Base-by-base conservation (phyloP, 78 protist species). In the Dictyostelium intermedium region DNA sequence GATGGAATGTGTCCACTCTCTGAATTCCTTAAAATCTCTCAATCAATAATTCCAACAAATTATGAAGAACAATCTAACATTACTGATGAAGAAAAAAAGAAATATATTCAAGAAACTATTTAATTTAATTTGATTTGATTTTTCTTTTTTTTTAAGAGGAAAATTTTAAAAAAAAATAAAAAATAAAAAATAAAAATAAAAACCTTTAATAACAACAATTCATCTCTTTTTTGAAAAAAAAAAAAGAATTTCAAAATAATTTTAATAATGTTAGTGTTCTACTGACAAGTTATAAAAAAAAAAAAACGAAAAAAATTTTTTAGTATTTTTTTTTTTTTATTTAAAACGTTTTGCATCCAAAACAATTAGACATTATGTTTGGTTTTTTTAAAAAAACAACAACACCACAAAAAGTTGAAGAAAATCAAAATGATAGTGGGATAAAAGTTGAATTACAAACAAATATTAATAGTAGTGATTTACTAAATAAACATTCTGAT, bases 1-100 rank as follows among this genome's bases (percentile, higher is more conserved):
- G 87, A 89, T 89, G 87, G 63, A 3, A 89, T 89, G 94, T 89
- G 94, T 69, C 94, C 94, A 80, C 47, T 56, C 32, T 60, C 47
- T 34, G 84, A 80, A 39, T 89, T 89, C 37, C 27, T 78, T 11
- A 84, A 89, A 74, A 89, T 89, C 14, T 76, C 86, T 1, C 23
- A 89, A 34, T 10, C 70, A 39, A 18, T 81, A 8, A 89, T 80
- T 50, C 94, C 94, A 37, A 30, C 32, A 2, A 66, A 89, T n/a
- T 89, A 37, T 41, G 72, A 11, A 8, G 81, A 89, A 69, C 70
- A 80, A 70, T 78, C 86, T 43, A 80, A 78, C 43, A 81, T 89
- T n/a, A 27, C 83, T 4, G 43, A 47, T 47, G 56, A 47, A 47
- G 56, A 47, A 47, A 47, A 47, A 13, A 47, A 47, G 6, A 47